phyloP scores from a whole-genome alignment of 768 basidiomycete genomes.

The Lactarius tabidus region DNA sequence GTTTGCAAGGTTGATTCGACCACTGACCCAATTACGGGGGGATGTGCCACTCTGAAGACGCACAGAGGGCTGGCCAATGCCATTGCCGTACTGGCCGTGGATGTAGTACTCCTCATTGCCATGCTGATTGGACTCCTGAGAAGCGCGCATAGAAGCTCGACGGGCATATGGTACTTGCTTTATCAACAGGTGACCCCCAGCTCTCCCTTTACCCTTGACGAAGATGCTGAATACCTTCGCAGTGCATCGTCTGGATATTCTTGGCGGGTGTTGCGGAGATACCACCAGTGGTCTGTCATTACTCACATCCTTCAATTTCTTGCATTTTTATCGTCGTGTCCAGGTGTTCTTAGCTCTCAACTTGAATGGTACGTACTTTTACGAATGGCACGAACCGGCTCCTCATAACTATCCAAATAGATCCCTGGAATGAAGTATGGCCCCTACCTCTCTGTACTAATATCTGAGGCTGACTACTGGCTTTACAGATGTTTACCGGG shows the following conservation, averaged over 20 bases:
- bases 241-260: constrained; percentile 7
- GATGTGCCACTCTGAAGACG: neutral
- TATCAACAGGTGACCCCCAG: constrained; percentile 14
- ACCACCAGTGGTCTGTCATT: constrained; percentile 1
- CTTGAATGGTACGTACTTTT: constrained; percentile 8
- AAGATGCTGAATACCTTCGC: neutral
- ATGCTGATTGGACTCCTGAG: neutral
- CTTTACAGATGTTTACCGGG: constrained; percentile 3
- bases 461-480: neutral
- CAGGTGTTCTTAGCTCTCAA: constrained; percentile 14
- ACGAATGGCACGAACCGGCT: neutral
- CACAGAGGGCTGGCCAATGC: neutral
- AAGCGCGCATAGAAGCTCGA: neutral
- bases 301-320: neutral
- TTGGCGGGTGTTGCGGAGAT: neutral
- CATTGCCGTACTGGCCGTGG: neutral
- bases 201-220: neutral
- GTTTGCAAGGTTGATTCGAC: neutral
- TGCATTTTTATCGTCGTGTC: neutral
- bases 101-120: neutral
- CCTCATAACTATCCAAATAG: constrained; percentile 1
- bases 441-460: neutral
- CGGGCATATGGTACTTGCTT: constrained; percentile 12
- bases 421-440: constrained; percentile 11
- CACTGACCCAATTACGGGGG: neutral